Percentiles rank a stretch among this genome's conserved stretches.
Conservation (phyloP, 2,329 filamentous ascomycete genomes). For the Shiraia bambusicola region DNA sequence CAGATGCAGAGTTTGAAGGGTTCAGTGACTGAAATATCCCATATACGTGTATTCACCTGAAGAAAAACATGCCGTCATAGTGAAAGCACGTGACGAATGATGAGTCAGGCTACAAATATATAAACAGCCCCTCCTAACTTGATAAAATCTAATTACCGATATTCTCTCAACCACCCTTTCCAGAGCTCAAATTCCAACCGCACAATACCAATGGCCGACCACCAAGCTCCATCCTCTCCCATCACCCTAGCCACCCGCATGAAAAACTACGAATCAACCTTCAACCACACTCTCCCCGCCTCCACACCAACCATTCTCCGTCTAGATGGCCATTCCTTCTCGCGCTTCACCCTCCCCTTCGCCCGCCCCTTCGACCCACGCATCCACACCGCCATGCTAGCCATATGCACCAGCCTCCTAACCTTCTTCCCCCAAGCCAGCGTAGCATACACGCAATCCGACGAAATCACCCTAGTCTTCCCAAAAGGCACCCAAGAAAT, state of each 20-base stretch:
- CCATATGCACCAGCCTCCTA: constrained; percentile 28
- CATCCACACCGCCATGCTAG: constrained; percentile 34
- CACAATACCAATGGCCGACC: not conserved
- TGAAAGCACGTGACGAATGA: not conserved
- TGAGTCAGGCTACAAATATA: not conserved
- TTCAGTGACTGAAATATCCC: constrained; percentile 32
- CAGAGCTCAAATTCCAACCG: not conserved
- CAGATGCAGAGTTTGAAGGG: constrained; percentile 37
- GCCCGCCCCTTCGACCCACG: constrained; percentile 33
- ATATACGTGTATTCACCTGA: not conserved
- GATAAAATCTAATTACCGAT: not conserved
- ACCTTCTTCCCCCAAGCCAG: constrained; percentile 31
- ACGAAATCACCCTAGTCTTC: constrained; percentile 38
- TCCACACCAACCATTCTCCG: constrained; percentile 27
- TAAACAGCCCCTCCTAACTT: not conserved
- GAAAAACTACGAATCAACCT: constrained; percentile 35
- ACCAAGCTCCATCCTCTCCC: not conserved
- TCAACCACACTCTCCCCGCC: constrained; percentile 24
- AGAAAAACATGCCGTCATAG: not conserved
- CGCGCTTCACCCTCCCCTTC: constrained; percentile 32
- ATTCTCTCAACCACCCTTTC: not conserved
- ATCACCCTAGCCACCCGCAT: constrained; percentile 31
- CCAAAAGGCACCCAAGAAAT: constrained; percentile 23
- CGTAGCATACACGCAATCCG: constrained; percentile 38
- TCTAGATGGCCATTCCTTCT: constrained; percentile 37